Percentiles rank a stretch among this genome's conserved stretches.
phyloP scores from a whole-genome alignment of 2,329 filamentous ascomycete genomes.

The Fusarium verrucosum region DNA sequence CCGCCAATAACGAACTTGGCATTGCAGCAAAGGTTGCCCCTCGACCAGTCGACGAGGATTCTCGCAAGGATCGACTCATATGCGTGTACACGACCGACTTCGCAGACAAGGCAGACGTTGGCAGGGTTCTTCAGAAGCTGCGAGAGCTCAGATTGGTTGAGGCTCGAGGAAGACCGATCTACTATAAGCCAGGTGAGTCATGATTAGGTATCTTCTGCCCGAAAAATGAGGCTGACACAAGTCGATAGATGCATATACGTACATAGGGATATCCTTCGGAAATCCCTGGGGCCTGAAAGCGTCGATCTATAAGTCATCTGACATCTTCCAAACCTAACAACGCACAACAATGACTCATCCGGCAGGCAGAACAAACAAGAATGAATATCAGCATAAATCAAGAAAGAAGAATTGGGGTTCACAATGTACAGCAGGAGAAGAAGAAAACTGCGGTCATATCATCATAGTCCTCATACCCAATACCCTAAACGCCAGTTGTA shows the following conservation, averaged over 20 bases:
- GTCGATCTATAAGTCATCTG: slow-evolving; percentile 62
- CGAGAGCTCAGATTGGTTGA: slow-evolving; percentile 69
- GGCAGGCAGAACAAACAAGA: not conserved
- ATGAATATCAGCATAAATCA: not conserved
- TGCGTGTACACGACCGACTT: slow-evolving; percentile 85
- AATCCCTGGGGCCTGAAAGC: slow-evolving; percentile 72
- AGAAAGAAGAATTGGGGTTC: not conserved
- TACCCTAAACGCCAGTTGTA: slow-evolving; percentile 23
- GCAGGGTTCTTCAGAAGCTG: slow-evolving; percentile 71
- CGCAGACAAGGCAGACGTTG: slow-evolving; percentile 72
- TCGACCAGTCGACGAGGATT: slow-evolving; percentile 53
- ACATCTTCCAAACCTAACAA: slow-evolving; percentile 47
- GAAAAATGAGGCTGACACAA: slow-evolving; percentile 22
- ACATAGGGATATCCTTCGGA: slow-evolving; percentile 67
- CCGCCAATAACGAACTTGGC: slow-evolving; percentile 75
- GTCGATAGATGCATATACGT: slow-evolving; percentile 70
- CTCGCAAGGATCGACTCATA: slow-evolving; percentile 64
- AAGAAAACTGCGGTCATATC: slow-evolving; percentile 20
- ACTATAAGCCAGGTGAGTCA: slow-evolving; percentile 78
- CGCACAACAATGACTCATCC: slow-evolving; percentile 17
- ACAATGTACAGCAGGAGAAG: not conserved
- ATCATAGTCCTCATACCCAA: slow-evolving; percentile 17
- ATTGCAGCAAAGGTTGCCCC: slow-evolving; percentile 77
- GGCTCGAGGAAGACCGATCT: slow-evolving; percentile 62
- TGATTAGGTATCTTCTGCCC: not conserved